phyloP scores from a whole-genome alignment of 768 basidiomycete species.

The Collybiopsis luxurians region DNA sequence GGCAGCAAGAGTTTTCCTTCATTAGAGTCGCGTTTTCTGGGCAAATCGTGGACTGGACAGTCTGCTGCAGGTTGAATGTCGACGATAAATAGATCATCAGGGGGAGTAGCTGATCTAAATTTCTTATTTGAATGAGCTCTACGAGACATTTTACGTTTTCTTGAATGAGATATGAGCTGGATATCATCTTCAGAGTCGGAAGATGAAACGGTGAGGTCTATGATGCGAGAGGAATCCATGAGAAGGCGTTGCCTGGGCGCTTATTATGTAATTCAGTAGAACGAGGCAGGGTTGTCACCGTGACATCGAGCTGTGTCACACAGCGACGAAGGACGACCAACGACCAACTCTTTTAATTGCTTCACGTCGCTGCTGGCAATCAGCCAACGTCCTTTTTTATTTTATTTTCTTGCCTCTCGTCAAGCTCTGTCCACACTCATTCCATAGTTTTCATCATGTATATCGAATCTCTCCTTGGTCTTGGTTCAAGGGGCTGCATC shows the following conservation, averaged over 20 bases:
- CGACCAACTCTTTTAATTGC: background rate
- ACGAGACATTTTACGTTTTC: no score
- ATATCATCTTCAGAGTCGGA: background rate
- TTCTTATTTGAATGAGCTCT: no score
- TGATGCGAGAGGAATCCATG: background rate
- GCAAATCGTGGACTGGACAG: conserved; percentile 14
- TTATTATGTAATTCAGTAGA: no score
- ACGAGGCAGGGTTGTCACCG: no score
- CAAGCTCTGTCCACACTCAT: conserved; percentile 29
- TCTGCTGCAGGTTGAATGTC: conserved; percentile 38
- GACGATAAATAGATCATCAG: conserved; percentile 42
- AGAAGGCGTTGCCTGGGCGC: no score
- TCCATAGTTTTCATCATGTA: conserved; percentile 25
- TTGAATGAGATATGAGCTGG: conserved; percentile 13
- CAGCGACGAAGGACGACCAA: no score
- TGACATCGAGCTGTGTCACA: background rate
- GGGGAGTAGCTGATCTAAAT: background rate
- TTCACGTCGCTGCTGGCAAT: conserved; percentile 5
- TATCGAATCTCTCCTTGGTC: conserved; percentile 36
- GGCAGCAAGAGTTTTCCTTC: conserved; percentile 51
- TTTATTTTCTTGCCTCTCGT: conserved; percentile 16
- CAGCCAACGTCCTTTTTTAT: conserved; percentile 4
- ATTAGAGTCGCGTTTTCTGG: background rate
- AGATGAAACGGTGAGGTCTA: background rate
- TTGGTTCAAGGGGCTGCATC: conserved; percentile 37